A percentile compares a stretch with the other conserved stretches of the same genome.
These are phyloP conservation scores for Bipolaris oryzae DNA, from an alignment of 2,329 filamentous ascomycete genomes.

Conservation along the genomic window DNA sequence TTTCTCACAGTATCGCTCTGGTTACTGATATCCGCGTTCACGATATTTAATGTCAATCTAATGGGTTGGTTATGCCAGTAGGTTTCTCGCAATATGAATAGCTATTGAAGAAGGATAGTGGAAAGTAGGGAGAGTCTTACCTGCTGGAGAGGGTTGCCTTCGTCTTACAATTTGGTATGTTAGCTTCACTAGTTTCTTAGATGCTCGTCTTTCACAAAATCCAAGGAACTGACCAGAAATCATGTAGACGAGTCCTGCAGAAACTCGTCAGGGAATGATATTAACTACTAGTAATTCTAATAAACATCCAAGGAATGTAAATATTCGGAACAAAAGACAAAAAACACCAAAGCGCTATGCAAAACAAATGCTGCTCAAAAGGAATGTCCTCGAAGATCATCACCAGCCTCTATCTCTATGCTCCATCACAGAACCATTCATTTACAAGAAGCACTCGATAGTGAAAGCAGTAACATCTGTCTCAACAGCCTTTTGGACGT, in stretches of 20 bases:
- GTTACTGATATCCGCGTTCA: too few relatives aligned
- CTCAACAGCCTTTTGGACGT: conserved; percentile 1
- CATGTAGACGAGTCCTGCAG: neutral
- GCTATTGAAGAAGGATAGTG: too few relatives aligned
- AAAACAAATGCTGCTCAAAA: neutral
- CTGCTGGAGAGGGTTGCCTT: neutral
- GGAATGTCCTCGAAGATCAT: neutral
- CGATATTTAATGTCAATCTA: neutral
- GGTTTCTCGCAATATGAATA: neutral
- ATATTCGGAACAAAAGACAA: neutral
- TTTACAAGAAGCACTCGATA: conserved; percentile 14
- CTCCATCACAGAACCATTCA: neutral
- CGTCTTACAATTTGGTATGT: too few relatives aligned
- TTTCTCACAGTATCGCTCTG: too few relatives aligned
- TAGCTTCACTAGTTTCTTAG: neutral
- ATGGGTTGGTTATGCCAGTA: neutral
- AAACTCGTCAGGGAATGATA: conserved; percentile 3
- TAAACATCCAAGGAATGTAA: conserved; percentile 2
- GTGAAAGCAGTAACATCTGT: conserved; percentile 17
- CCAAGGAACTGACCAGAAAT: neutral
- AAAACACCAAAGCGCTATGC: conserved; percentile 5
- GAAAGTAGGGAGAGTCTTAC: neutral
- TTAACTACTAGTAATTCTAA: conserved; percentile 6
- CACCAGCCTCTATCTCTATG: neutral
- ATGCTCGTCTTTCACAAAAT: neutral